phyloP scores from a whole-genome alignment of 768 basidiomycete species.

The Chlorophyllum brunneum region DNA sequence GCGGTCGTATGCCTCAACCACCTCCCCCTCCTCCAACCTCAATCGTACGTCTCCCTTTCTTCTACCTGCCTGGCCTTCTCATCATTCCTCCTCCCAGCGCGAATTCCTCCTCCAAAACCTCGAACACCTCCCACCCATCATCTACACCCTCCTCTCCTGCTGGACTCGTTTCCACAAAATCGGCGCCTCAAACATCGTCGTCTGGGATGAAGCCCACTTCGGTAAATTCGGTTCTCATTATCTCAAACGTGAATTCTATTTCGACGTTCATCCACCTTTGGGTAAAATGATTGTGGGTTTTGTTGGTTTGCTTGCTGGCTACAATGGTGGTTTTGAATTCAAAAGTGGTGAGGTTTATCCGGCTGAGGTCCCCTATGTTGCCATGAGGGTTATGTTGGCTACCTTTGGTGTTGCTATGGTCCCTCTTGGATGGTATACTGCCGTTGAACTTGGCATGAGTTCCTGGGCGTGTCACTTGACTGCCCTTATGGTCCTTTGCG shows the following conservation, averaged over 20 bases:
- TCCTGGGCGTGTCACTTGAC: conserved; percentile 87
- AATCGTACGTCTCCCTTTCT: conserved; percentile 38
- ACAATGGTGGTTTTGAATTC: conserved; percentile 90
- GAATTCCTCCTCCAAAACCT: conserved; percentile 80
- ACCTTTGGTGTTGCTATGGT: conserved; percentile 95
- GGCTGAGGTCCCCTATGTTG: conserved; percentile 80
- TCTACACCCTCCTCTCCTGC: conserved; percentile 92
- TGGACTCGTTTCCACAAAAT: conserved; percentile 95
- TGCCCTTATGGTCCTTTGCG: conserved; percentile 89
- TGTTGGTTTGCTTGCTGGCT: conserved; percentile 86
- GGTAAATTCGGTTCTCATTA: conserved; percentile 99
- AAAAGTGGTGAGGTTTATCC: conserved; percentile 89
- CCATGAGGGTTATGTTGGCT: conserved; percentile 94
- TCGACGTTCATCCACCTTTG: conserved; percentile 97
- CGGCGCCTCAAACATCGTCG: conserved; percentile 77
- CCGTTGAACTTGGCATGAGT: conserved; percentile 91
- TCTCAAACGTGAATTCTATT: conserved; percentile 98
- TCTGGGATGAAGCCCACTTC: conserved; percentile 99
- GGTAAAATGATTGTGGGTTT: conserved; percentile 99
- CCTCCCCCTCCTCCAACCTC: conserved; percentile 65
- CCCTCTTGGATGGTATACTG: conserved; percentile 95
- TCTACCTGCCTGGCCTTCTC: conserved; percentile 15
- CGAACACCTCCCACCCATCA: conserved; percentile 70
- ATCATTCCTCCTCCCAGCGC: conserved; percentile 35
- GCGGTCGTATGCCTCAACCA: conserved; percentile 58